Percentiles rank a stretch among this genome's conserved stretches.
Evolutionary conservation across 345 rosid species (phyloP).

Genomic region (Citrus maxima): DNA sequence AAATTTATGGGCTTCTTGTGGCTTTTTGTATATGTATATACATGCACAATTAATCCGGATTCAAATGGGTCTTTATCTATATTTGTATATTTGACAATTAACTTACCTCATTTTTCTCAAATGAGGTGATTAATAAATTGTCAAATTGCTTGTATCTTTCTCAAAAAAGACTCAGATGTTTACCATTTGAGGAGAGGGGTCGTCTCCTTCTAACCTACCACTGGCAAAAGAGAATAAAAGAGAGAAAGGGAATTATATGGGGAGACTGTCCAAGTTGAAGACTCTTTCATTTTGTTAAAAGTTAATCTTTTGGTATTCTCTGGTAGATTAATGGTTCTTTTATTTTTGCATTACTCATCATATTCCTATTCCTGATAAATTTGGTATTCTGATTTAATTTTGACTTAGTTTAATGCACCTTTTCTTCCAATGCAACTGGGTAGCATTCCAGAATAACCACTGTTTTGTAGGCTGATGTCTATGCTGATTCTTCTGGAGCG

Average conservation of each 20-base stretch:
- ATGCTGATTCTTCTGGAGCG: conserved; percentile 56
- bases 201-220: not conserved
- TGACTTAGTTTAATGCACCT: not conserved
- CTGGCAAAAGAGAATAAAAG: no score
- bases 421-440: not conserved
- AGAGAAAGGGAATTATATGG: not conserved
- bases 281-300: not conserved
- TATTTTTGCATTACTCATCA: not conserved
- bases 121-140: not conserved
- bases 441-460: conserved; percentile 12
- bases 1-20: not conserved
- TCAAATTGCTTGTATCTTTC: not conserved
- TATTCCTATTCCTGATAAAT: not conserved
- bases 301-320: not conserved
- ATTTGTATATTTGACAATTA: no score
- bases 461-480: conserved; percentile 77
- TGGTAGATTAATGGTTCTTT: not conserved
- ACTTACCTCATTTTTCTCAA: no score
- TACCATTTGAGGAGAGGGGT: not conserved
- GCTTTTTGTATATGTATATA: no score
- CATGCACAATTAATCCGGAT: no score
- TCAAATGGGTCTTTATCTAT: no score
- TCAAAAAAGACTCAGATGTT: not conserved
- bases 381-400: not conserved
- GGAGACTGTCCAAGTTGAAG: not conserved